Conservation (phyloP, 768 basidiomycete species). For the Leccinum truebloodii region DNA sequence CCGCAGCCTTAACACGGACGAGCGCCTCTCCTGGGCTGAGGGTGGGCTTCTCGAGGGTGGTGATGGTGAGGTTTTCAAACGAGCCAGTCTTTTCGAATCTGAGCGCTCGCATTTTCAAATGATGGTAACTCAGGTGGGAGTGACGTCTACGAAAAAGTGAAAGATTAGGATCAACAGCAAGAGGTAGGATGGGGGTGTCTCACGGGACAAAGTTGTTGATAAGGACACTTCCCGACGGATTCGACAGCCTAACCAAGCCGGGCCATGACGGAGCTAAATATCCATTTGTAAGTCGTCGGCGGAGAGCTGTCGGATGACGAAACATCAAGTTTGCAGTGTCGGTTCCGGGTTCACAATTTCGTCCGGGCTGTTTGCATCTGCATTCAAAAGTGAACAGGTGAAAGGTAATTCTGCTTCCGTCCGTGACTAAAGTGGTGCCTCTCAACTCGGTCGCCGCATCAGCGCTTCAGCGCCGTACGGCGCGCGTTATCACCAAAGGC, state of each 20-base stretch:
- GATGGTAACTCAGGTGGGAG: not conserved
- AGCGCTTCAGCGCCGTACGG: not conserved
- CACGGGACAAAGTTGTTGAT: constrained; percentile 7
- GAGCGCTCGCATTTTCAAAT: constrained; percentile 33
- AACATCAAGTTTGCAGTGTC: constrained; percentile 10
- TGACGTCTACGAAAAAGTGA: constrained; percentile 1
- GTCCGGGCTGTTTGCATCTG: constrained; percentile 14
- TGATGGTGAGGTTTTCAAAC: constrained; percentile 27
- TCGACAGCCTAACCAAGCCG: not conserved
- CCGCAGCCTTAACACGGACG: constrained; percentile 34
- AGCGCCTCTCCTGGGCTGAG: constrained; percentile 36
- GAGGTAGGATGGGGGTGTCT: not conserved
- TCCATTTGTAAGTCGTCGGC: not conserved
- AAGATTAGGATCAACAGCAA: not conserved
- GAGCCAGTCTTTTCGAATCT: constrained; percentile 35
- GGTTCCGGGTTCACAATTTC: not conserved
- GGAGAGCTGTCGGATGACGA: constrained; percentile 2
- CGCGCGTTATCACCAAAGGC: no score
- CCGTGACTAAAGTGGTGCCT: not conserved
- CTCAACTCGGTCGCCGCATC: not conserved
- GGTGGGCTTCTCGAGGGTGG: constrained; percentile 26
- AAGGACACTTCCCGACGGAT: not conserved
- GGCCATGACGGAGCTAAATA: not conserved
- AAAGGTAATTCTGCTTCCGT: not conserved
- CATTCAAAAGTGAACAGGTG: not conserved